Evolutionary conservation across 345 rosid genomes (phyloP).

Genomic region (Syzygium jambos): DNA sequence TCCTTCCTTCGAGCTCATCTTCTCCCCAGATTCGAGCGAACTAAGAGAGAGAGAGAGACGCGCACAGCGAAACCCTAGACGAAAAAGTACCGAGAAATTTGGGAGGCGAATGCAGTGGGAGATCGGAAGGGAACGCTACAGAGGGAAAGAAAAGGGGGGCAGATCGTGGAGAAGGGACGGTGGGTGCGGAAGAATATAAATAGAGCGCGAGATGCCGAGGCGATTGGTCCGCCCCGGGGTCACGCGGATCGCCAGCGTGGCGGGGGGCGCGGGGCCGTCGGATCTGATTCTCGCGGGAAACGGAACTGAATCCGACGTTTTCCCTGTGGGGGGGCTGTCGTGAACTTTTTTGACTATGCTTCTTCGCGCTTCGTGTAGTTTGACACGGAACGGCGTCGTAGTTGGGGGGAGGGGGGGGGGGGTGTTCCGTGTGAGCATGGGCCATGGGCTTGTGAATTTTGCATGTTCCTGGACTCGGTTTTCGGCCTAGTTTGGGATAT

Average conservation of each 20-base stretch:
- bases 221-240: slow-evolving; percentile 12
- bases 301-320: not conserved
- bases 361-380: not conserved
- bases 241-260: slow-evolving; percentile 44
- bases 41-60: too few species aligned
- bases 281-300: slow-evolving; percentile 25
- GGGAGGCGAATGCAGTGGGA: not conserved
- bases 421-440: not conserved
- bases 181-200: slow-evolving; percentile 3
- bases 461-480: not conserved
- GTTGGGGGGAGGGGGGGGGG: not conserved
- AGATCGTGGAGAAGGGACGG: not conserved
- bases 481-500: not conserved
- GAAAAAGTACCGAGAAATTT: not conserved
- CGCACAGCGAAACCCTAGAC: not conserved
- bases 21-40: not conserved
- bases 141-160: not conserved
- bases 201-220: not conserved
- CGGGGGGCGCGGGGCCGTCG: not conserved
- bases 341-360: not conserved
- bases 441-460: not conserved
- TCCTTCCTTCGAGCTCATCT: slow-evolving; percentile 49
- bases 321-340: not conserved
- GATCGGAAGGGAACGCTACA: not conserved
- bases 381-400: not conserved